A percentile compares a stretch with the other conserved stretches of the same genome.
Evolutionary conservation across 2,329 filamentous ascomycete species (phyloP).

Genomic region (Talaromyces sp.): DNA sequence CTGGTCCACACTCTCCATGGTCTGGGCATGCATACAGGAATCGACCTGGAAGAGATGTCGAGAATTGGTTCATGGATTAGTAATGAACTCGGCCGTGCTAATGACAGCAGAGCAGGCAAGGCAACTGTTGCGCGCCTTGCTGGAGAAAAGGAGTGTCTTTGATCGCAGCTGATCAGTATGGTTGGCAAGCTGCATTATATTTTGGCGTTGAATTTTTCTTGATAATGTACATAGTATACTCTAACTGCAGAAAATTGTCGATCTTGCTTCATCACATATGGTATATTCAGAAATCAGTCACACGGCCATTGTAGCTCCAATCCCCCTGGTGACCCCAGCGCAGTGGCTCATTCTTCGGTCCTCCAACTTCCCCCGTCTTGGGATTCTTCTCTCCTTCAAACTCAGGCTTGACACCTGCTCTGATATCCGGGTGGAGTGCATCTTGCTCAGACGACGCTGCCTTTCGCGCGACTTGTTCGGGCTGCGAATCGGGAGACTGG

Average conservation of each 20-base stretch:
- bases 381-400: constrained; percentile 91
- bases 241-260: background rate
- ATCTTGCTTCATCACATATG: background rate
- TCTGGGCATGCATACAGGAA: constrained; percentile 54
- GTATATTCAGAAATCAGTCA: constrained; percentile 75
- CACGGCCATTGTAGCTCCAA: constrained; percentile 93
- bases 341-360: constrained; percentile 94
- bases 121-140: constrained; percentile 40
- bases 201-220: background rate
- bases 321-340: constrained; percentile 72
- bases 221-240: constrained; percentile 7
- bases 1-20: constrained; percentile 56
- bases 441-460: constrained; percentile 30
- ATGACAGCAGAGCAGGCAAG: constrained; percentile 51
- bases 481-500: constrained; percentile 39
- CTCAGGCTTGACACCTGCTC: constrained; percentile 75
- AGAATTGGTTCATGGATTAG: constrained; percentile 54
- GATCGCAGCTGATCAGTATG: background rate
- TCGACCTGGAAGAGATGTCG: constrained; percentile 50
- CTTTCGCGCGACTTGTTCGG: constrained; percentile 7
- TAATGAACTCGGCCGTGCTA: constrained; percentile 44
- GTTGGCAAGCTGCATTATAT: background rate
- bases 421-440: constrained; percentile 59
- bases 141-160: constrained; percentile 10
- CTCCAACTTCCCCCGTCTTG: constrained; percentile 89